Evolutionary conservation across 352 stramenopile species (phyloP).

Genomic region (Phytophthora litchii): DNA sequence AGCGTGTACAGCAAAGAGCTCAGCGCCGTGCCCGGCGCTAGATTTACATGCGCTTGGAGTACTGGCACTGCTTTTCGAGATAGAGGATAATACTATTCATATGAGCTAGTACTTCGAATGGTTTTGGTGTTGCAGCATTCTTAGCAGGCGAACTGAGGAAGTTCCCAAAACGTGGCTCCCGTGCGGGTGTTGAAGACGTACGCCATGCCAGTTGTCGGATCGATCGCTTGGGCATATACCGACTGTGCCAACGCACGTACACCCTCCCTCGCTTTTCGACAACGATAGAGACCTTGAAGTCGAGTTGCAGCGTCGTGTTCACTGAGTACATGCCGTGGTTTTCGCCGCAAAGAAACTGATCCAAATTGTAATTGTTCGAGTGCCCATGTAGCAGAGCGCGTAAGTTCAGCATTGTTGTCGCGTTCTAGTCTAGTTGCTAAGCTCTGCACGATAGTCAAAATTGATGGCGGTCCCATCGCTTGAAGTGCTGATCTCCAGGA

Average conservation of each 20-base stretch:
- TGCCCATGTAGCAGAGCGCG: constrained; percentile 36
- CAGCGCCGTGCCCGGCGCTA: constrained; percentile 45
- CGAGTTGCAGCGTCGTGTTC: constrained; percentile 41
- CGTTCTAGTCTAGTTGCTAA: constrained; percentile 12
- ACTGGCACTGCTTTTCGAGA: constrained; percentile 13
- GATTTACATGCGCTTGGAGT: constrained; percentile 11
- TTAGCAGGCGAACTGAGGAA: constrained; percentile 48
- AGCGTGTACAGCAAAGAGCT: constrained; percentile 61
- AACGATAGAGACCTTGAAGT: constrained; percentile 68
- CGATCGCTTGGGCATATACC: constrained; percentile 51
- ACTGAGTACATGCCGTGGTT: constrained; percentile 19
- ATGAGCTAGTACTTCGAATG: constrained; percentile 2
- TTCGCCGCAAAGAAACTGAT: constrained; percentile 12
- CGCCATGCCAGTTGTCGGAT: constrained; percentile 45
- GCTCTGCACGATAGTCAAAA: constrained; percentile 31
- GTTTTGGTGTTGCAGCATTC: not conserved
- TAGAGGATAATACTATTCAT: constrained; percentile 44
- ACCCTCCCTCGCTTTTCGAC: constrained; percentile 49
- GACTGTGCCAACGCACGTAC: constrained; percentile 40
- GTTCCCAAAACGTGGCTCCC: constrained; percentile 54
- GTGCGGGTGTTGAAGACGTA: constrained; percentile 73
- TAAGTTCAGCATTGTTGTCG: constrained; percentile 32
- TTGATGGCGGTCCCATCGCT: constrained; percentile 20
- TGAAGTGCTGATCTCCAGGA: constrained; percentile 40
- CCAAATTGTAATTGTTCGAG: constrained; percentile 33